These are phyloP conservation scores for Plectosphaerella cucumerina DNA, from an alignment of 2,329 filamentous ascomycete genomes.

Conservation along the genomic window DNA sequence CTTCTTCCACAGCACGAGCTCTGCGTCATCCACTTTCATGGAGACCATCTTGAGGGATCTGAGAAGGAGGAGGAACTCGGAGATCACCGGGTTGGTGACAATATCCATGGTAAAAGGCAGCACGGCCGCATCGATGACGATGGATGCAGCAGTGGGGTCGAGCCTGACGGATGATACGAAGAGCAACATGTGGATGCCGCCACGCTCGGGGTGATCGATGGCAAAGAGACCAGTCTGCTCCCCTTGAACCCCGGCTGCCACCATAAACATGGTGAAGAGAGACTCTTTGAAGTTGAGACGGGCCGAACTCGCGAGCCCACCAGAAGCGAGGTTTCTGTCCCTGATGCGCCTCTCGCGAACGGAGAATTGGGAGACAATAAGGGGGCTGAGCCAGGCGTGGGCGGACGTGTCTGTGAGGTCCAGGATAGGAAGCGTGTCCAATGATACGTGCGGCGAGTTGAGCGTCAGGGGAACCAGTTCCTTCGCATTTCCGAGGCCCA, in stretches of 20 bases:
- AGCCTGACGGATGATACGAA: conserved; percentile 40
- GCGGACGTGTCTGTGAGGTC: conserved; percentile 27
- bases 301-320: conserved; percentile 20
- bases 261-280: conserved; percentile 41
- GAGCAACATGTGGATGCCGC: conserved; percentile 34
- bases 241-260: conserved; percentile 39
- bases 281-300: conserved; percentile 45
- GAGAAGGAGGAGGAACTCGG: conserved; percentile 32
- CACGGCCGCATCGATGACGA: conserved; percentile 43
- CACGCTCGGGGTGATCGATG: conserved; percentile 28
- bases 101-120: conserved; percentile 35
- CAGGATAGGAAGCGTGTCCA: conserved; percentile 40
- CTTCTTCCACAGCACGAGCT: conserved; percentile 50
- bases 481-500: conserved; percentile 15
- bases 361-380: conserved; percentile 37
- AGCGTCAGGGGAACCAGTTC: conserved; percentile 26
- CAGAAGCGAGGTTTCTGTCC: conserved; percentile 14
- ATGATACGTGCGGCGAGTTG: conserved; percentile 36
- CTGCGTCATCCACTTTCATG: conserved; percentile 45
- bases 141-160: conserved; percentile 34
- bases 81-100: conserved; percentile 24
- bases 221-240: conserved; percentile 39
- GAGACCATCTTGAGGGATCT: conserved; percentile 29
- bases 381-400: conserved; percentile 32
- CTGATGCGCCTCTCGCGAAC: conserved; percentile 33